Evolutionary conservation across 1,284 basidiomycete genomes (phyloP), one percentile per base, ranked within the genome.

Genomic region (Anthracocystis walkeri): DNA sequence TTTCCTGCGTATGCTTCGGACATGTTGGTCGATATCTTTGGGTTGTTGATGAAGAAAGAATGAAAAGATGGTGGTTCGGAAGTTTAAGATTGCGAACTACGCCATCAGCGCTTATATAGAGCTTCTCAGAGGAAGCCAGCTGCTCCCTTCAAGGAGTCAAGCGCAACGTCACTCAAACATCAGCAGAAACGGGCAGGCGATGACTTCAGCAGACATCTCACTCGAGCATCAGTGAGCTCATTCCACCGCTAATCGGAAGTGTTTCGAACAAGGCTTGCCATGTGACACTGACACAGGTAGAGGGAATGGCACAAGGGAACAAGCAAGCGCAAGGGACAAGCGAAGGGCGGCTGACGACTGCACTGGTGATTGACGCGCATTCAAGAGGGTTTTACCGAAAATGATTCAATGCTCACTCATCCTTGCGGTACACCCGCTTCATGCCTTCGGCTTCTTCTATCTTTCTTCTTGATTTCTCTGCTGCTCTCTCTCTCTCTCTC

Each of bases 1-100:
- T 77, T 81, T 58, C 73, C 78, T 41, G 68, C 70, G 65, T 77
- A 81, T 0, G 72, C 79, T 60, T 78, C 78, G 21, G 79, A 81
- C 78, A 80, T 81, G 35, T 40, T 74, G 62, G 20, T 20, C 31
- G 18, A 6, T 20, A 25, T 14, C 18, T 29, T 20, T 21, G 8
- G 55, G 49, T 52, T 14, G 52, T 10, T 16, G 23, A 11, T 21
- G 38, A 8, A 14, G 38, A 29, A 11, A 2, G 38, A 27, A 0
- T 25, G 55, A 29, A 18, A 25, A 4, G 35, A 20, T 40, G n/a
- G 21, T 40, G 21, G 14, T 38, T 12, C 16, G 35, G 14, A 18
- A 40, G 11, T 23, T n/a, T 27, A 27, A 41, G 25, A 23, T 5
- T 25, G 10, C 23, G 4, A 58, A 20, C 25, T 7, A 2, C 21